Evolutionary conservation across 2,329 filamentous ascomycete species (phyloP).

Genomic region (Penicillium psychrosexuale): DNA sequence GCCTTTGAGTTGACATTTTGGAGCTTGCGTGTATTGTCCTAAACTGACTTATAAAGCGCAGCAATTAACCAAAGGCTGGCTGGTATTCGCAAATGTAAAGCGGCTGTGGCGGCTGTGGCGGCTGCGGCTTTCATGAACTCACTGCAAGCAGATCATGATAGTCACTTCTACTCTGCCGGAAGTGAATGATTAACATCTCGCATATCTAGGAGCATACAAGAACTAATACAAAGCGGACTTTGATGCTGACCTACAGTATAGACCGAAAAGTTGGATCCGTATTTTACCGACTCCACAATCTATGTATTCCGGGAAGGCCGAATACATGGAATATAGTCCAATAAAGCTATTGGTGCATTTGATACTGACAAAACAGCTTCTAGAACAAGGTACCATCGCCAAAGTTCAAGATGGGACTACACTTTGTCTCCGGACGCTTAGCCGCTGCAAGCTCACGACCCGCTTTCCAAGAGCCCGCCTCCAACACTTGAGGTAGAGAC

Average conservation of each 20-base stretch:
- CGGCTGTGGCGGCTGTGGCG: too few relatives aligned
- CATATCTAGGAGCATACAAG: not conserved
- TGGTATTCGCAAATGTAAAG: not conserved
- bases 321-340: not conserved
- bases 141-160: not conserved
- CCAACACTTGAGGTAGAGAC: constrained; percentile 51
- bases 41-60: too few relatives aligned
- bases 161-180: not conserved
- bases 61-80: not conserved
- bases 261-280: not conserved
- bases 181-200: not conserved
- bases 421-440: constrained; percentile 32
- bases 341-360: not conserved
- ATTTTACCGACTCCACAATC: too few relatives aligned
- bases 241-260: too few relatives aligned
- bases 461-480: constrained; percentile 55
- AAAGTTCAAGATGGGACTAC: constrained; percentile 40
- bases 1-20: not conserved
- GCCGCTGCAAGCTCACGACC: constrained; percentile 39
- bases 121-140: not conserved
- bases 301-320: not conserved
- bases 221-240: not conserved
- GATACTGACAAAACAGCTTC: not conserved
- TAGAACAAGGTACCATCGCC: constrained; percentile 43
- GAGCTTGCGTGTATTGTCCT: not conserved